phyloP scores from a whole-genome alignment of 2,329 filamentous ascomycete species.

The Xylaria sp. region DNA sequence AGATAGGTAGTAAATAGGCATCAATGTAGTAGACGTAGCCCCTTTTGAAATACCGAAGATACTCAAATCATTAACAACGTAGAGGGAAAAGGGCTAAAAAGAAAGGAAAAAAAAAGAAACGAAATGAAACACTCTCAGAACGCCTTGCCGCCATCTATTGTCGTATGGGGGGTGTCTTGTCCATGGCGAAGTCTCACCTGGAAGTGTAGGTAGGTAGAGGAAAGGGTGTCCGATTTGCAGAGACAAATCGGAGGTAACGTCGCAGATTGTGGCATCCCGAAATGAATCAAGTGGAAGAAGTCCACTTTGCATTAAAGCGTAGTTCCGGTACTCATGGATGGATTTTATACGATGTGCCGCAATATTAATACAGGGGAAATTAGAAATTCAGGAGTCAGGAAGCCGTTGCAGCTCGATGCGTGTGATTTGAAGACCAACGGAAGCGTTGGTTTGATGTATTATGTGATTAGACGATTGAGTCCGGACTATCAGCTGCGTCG shows the following conservation, averaged over 20 bases:
- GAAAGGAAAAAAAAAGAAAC: neutral
- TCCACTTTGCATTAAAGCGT: neutral
- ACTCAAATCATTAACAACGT: neutral
- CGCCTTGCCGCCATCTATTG: slow-evolving; percentile 2
- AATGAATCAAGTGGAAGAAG: neutral
- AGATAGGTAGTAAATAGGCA: neutral
- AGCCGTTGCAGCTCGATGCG: too few relatives aligned
- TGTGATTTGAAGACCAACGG: neutral
- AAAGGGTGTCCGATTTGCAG: neutral
- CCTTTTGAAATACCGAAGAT: neutral
- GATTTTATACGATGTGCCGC: neutral
- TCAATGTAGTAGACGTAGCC: too few relatives aligned
- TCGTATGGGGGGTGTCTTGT: neutral
- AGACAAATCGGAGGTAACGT: neutral
- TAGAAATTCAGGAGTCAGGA: neutral
- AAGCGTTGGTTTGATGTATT: neutral
- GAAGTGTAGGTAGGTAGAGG: neutral
- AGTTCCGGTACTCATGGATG: neutral
- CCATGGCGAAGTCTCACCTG: neutral
- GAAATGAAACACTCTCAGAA: neutral
- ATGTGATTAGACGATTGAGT: neutral
- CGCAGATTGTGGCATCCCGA: neutral
- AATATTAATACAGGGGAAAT: slow-evolving; percentile 8
- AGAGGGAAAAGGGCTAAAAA: neutral
- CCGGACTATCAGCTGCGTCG: neutral